Percentiles rank a stretch among this genome's conserved stretches.
Conservation (phyloP, 164 flowering plant species). For the Vitis amurensis region DNA sequence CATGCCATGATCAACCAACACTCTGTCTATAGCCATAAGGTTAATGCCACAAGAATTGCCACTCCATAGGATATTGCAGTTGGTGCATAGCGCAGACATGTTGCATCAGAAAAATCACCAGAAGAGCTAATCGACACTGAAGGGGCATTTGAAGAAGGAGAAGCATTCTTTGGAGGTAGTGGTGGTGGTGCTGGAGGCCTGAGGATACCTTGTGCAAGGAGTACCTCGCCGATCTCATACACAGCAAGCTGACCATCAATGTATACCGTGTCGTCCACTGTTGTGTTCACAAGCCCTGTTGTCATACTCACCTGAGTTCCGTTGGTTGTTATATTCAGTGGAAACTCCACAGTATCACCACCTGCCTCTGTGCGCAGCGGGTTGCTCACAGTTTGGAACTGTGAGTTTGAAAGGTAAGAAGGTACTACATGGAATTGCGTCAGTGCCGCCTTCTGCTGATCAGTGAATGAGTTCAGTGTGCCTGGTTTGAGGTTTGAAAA, state of each 20-base stretch:
- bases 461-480: slow-evolving; percentile 28
- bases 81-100: no score
- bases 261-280: slow-evolving; percentile 25
- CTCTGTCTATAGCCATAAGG: no score
- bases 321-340: slow-evolving; percentile 28
- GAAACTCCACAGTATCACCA: slow-evolving; percentile 16
- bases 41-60: no score
- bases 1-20: no score
- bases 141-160: slow-evolving; percentile 8
- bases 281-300: slow-evolving; percentile 29
- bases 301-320: slow-evolving; percentile 34
- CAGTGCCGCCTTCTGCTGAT: slow-evolving; percentile 25
- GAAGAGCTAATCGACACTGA: slow-evolving; percentile 7
- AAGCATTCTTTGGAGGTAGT: slow-evolving; percentile 5
- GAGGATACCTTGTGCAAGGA: slow-evolving; percentile 20
- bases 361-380: slow-evolving; percentile 41
- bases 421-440: slow-evolving; percentile 39
- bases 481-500: slow-evolving; percentile 29
- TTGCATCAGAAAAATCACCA: slow-evolving; percentile 27
- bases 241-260: slow-evolving; percentile 21
- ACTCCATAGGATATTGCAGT: no score
- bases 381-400: slow-evolving; percentile 36
- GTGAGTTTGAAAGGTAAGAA: slow-evolving; percentile 11
- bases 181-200: slow-evolving; percentile 24
- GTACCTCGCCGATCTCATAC: slow-evolving; percentile 36